A percentile compares a stretch with the other conserved stretches of the same genome.
phyloP scores from a whole-genome alignment of 2,329 filamentous ascomycete species.

The Ampelomyces quisqualis region DNA sequence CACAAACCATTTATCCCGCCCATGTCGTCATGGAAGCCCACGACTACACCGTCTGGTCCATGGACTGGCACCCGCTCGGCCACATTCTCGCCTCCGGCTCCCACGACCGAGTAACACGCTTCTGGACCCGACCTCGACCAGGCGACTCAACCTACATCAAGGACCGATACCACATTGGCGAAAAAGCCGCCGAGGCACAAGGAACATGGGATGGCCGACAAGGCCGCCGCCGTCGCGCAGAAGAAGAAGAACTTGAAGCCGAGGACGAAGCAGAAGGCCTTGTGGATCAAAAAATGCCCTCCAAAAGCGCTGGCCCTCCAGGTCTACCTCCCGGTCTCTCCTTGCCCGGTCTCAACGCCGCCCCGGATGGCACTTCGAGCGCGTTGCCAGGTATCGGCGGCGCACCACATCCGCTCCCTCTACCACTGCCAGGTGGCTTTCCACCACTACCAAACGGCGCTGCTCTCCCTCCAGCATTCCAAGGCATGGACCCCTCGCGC shows the following conservation, averaged over 20 bases:
- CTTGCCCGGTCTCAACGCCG: slow-evolving; percentile 35
- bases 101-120: slow-evolving; percentile 93
- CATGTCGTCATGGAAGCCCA: slow-evolving; percentile 87
- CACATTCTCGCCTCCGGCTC: slow-evolving; percentile 94
- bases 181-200: slow-evolving; percentile 86
- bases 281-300: slow-evolving; percentile 82
- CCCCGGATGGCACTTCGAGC: slow-evolving; percentile 49
- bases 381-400: slow-evolving; percentile 52
- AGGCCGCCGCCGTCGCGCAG: slow-evolving; percentile 74
- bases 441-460: slow-evolving; percentile 16
- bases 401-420: slow-evolving; percentile 36
- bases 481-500: slow-evolving; percentile 33
- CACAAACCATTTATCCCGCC: slow-evolving; percentile 89
- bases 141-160: slow-evolving; percentile 83
- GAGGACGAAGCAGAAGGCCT: slow-evolving; percentile 93
- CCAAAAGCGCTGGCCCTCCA: slow-evolving; percentile 53
- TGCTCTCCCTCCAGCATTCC: slow-evolving; percentile 16
- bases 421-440: slow-evolving; percentile 32
- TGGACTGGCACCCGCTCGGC: slow-evolving; percentile 96
- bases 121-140: slow-evolving; percentile 89
- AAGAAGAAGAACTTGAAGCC: slow-evolving; percentile 90
- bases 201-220: slow-evolving; percentile 89
- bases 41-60: slow-evolving; percentile 93
- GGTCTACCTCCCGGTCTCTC: slow-evolving; percentile 63
- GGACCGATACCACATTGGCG: slow-evolving; percentile 93